Evolutionary conservation across 768 basidiomycete species (phyloP).

Genomic region (Lanmaoa pseudosensibilis): DNA sequence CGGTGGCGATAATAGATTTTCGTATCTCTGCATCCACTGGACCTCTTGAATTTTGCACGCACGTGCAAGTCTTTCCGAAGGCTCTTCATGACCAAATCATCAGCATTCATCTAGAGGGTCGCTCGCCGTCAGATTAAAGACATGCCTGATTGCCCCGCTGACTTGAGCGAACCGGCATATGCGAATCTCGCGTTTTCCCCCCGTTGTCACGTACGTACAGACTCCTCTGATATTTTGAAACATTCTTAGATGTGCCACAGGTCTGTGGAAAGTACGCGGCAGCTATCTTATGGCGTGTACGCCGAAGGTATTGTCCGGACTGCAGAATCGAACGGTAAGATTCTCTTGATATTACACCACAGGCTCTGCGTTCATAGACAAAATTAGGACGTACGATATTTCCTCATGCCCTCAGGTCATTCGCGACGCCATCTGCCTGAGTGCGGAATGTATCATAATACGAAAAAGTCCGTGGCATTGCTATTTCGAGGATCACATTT

Average conservation of each 20-base stretch:
- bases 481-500: too few species aligned
- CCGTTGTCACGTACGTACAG: background rate
- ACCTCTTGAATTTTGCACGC: background rate
- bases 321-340: background rate
- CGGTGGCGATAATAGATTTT: background rate
- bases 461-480: background rate
- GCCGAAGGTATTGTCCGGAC: background rate
- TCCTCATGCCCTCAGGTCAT: background rate
- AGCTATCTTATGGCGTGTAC: background rate
- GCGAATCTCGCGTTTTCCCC: background rate
- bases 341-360: background rate
- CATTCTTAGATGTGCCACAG: background rate
- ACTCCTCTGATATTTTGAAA: background rate
- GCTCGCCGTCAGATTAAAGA: background rate
- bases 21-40: background rate
- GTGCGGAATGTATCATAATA: background rate
- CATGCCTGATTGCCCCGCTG: background rate
- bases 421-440: background rate
- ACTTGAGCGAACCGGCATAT: background rate
- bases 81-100: background rate
- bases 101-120: background rate
- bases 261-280: background rate
- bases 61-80: background rate
- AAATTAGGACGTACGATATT: background rate
- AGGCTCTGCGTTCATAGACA: background rate